Conservation (phyloP, 176 grass and related monocot species). For the Puya raimondii region DNA sequence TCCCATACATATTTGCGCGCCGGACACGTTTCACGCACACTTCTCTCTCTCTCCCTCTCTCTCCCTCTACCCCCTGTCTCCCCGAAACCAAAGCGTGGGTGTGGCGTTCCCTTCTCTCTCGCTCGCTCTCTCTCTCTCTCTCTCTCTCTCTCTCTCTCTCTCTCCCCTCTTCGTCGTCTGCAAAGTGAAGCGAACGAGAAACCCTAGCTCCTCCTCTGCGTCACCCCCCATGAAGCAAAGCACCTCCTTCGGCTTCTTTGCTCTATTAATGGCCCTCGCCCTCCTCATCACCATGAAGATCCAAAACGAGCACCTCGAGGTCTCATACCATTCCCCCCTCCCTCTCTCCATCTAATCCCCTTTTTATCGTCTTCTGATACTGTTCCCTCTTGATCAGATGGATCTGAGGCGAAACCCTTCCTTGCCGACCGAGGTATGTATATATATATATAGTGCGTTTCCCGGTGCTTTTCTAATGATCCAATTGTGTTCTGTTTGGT, state of each 20-base stretch:
- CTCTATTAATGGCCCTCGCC: constrained; percentile 37
- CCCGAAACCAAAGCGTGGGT: no score
- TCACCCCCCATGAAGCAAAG: background rate
- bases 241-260: constrained; percentile 39
- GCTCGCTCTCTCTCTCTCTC: background rate
- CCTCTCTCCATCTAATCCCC: background rate
- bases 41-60: no score
- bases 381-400: constrained; percentile 31
- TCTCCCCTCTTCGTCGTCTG: background rate
- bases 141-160: background rate
- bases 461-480: background rate
- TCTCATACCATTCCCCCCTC: background rate
- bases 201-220: no score
- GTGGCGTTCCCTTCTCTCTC: no score
- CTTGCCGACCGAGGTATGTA: constrained; percentile 12
- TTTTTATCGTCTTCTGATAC: background rate
- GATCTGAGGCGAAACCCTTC: constrained; percentile 32
- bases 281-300: constrained; percentile 63
- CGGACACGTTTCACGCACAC: no score
- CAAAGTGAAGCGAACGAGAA: background rate
- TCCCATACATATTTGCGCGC: no score
- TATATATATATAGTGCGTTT: background rate
- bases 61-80: no score
- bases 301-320: constrained; percentile 71
- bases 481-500: no score